These are phyloP conservation scores for Leptographium galeiforme DNA, from an alignment of 2,329 filamentous ascomycete species.

Conservation along the genomic window DNA sequence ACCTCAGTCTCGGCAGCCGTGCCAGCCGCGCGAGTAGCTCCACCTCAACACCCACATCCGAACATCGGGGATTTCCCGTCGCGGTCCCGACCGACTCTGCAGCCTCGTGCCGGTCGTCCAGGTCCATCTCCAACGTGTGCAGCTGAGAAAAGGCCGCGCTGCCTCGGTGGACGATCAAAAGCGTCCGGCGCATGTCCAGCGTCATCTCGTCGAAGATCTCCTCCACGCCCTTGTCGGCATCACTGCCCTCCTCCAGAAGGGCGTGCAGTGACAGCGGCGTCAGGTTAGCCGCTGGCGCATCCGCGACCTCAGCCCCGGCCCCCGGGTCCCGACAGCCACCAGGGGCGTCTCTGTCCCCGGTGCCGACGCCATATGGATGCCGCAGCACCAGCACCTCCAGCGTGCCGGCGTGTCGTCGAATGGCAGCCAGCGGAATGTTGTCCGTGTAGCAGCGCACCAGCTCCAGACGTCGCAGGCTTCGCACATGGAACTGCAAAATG, in stretches of 20 bases:
- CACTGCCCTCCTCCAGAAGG: not conserved
- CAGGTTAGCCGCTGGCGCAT: not conserved
- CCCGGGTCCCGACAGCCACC: too few relatives aligned
- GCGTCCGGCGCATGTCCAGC: not conserved
- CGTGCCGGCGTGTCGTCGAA: slow-evolving; percentile 24
- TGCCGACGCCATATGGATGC: slow-evolving; percentile 16
- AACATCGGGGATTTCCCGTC: not conserved
- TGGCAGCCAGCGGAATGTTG: slow-evolving; percentile 25
- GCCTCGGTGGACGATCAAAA: not conserved
- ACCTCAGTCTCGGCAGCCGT: slow-evolving; percentile 24
- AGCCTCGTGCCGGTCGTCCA: slow-evolving; percentile 21
- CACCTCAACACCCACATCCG: slow-evolving; percentile 8
- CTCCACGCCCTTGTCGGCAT: not conserved
- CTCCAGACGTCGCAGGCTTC: slow-evolving; percentile 22
- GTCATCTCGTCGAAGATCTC: not conserved
- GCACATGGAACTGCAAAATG: slow-evolving; percentile 25
- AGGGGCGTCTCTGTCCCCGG: not conserved
- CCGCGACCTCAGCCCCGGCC: not conserved
- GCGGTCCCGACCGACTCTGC: slow-evolving; percentile 12
- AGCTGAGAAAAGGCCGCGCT: slow-evolving; percentile 23
- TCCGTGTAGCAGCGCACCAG: slow-evolving; percentile 26
- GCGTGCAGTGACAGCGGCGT: not conserved
- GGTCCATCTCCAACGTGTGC: slow-evolving; percentile 31
- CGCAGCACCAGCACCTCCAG: slow-evolving; percentile 27
- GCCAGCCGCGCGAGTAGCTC: slow-evolving; percentile 25